Conservation (phyloP, 441 rosid genomes). For the Hura crepitans region DNA sequence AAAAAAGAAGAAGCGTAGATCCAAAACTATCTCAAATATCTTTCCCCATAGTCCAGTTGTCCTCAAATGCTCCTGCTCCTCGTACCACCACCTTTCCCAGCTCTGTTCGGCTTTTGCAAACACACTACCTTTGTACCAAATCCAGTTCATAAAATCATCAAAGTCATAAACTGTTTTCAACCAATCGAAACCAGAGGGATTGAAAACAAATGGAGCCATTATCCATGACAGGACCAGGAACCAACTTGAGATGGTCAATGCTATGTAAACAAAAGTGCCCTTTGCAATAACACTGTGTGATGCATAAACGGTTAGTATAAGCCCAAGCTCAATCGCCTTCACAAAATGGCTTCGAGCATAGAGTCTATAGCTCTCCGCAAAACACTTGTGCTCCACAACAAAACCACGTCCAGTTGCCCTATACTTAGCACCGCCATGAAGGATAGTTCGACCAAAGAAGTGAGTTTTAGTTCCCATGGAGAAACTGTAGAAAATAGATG, state of each 20-base stretch:
- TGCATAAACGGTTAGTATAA: conserved; percentile 78
- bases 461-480: conserved; percentile 96
- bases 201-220: conserved; percentile 76
- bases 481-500: conserved; percentile 83
- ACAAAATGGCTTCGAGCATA: conserved; percentile 86
- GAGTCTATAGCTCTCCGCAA: conserved; percentile 79
- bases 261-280: conserved; percentile 68
- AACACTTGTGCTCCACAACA: conserved; percentile 83
- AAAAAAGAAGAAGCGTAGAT: conserved; percentile 89
- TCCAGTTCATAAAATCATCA: conserved; percentile 90
- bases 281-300: conserved; percentile 59
- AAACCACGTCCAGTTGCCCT: conserved; percentile 93
- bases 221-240: conserved; percentile 79
- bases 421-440: conserved; percentile 93
- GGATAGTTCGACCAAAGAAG: conserved; percentile 84
- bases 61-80: conserved; percentile 85
- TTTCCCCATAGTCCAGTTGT: conserved; percentile 64
- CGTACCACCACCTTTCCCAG: conserved; percentile 97
- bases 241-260: conserved; percentile 86
- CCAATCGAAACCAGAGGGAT: conserved; percentile 96
- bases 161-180: conserved; percentile 84
- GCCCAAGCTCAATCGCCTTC: conserved; percentile 86
- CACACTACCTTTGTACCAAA: conserved; percentile 70
- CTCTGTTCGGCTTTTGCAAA: conserved; percentile 76
- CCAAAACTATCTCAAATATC: conserved; percentile 59